Evolutionary conservation across 495 filamentous ascomycete genomes (phyloP).

Genomic region (Sabuloglossum arenarium): DNA sequence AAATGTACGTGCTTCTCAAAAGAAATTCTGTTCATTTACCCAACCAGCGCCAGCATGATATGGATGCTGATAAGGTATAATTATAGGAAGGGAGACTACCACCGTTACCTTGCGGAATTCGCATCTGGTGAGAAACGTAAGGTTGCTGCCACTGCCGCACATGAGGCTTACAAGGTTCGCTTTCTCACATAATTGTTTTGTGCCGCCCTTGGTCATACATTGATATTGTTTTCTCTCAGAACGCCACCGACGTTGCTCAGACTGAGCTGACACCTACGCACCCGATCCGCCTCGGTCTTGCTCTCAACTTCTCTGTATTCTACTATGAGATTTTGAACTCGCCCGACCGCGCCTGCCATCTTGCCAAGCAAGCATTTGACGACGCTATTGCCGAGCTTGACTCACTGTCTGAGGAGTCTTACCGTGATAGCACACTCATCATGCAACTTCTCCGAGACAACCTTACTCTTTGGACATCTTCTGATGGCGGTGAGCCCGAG

Average conservation of each 20-base stretch:
- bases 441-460: slow-evolving; percentile 99
- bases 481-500: slow-evolving; percentile 73
- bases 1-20: slow-evolving; percentile 44
- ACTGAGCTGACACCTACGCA: slow-evolving; percentile 95
- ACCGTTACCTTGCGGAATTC: slow-evolving; percentile 98
- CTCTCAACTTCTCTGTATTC: slow-evolving; percentile 99
- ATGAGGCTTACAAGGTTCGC: slow-evolving; percentile 95
- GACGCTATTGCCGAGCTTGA: slow-evolving; percentile 98
- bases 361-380: slow-evolving; percentile 98
- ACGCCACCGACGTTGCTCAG: slow-evolving; percentile 94
- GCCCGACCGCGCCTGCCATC: slow-evolving; percentile 93
- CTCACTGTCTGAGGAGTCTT: slow-evolving; percentile 94
- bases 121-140: slow-evolving; percentile 98
- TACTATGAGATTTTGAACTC: slow-evolving; percentile 99
- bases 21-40: background rate
- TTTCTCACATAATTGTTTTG: slow-evolving; percentile 3
- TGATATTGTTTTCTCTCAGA: slow-evolving; percentile 25
- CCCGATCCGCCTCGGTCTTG: slow-evolving; percentile 94
- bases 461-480: slow-evolving; percentile 97
- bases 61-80: background rate
- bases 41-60: background rate
- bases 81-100: slow-evolving; percentile 96
- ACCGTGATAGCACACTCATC: slow-evolving; percentile 99
- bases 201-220: background rate
- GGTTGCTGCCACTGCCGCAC: slow-evolving; percentile 82